Percentiles rank a stretch among this genome's conserved stretches.
Evolutionary conservation across 177 flowering plant genomes (phyloP).

Genomic region (Tripterygium wilfordii): DNA sequence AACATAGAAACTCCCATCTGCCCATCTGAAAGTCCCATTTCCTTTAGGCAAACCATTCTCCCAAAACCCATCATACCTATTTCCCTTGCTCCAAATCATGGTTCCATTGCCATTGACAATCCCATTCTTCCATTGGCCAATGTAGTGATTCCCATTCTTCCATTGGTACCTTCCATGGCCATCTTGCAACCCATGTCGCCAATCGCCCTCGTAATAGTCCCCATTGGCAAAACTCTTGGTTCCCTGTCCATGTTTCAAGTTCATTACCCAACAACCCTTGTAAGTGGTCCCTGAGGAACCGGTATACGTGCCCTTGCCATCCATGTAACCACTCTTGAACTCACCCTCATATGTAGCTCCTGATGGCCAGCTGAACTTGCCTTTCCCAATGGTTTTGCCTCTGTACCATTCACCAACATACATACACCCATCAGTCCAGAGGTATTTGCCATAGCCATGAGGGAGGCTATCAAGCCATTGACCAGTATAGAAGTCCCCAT

Average conservation of each 20-base stretch:
- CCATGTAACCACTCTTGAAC: constrained; percentile 71
- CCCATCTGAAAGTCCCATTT: constrained; percentile 72
- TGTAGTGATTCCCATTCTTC: constrained; percentile 55
- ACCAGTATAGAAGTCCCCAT: constrained; percentile 45
- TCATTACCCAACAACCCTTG: constrained; percentile 71
- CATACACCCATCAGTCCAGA: constrained; percentile 69
- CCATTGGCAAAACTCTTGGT: constrained; percentile 54
- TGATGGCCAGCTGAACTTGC: constrained; percentile 72
- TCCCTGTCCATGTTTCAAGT: constrained; percentile 78
- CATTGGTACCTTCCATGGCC: constrained; percentile 81
- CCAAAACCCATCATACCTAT: constrained; percentile 81
- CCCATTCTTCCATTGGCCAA: constrained; percentile 73
- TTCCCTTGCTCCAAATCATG: constrained; percentile 71
- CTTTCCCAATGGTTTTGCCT: constrained; percentile 47
- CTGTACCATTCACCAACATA: constrained; percentile 59
- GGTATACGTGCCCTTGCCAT: constrained; percentile 75
- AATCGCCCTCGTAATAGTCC: constrained; percentile 79
- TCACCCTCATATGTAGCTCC: constrained; percentile 79
- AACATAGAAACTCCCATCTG: constrained; percentile 76
- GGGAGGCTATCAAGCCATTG: constrained; percentile 37
- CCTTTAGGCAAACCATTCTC: constrained; percentile 86
- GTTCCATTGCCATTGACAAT: constrained; percentile 64
- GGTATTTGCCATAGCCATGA: constrained; percentile 45
- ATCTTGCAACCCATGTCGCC: constrained; percentile 72
- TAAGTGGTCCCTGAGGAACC: constrained; percentile 64